These are phyloP conservation scores for Schwanniomyces yamadae DNA, from an alignment of 805 yeast species.

Conservation along the genomic window DNA sequence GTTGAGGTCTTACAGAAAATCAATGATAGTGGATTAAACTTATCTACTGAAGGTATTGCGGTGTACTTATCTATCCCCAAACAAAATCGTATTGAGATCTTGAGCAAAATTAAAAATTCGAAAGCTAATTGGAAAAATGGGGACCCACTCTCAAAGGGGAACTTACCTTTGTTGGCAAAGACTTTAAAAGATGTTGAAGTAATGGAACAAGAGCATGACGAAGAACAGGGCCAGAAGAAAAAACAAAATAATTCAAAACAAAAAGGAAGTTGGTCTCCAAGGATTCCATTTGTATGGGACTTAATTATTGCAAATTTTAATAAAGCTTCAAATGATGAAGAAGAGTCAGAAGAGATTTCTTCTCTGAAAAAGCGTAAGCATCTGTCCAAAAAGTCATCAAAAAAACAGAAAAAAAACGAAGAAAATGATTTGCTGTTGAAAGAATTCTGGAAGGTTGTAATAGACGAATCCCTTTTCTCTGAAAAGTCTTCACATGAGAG, in stretches of 20 bases:
- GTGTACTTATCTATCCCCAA: conserved; percentile 56
- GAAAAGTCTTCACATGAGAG: conserved; percentile 80
- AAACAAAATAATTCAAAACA: conserved; percentile 39
- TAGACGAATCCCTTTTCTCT: conserved; percentile 80
- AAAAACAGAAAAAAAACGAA: conserved; percentile 14
- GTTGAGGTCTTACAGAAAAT: conserved; percentile 40
- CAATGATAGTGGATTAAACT: conserved; percentile 53
- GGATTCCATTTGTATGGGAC: conserved; percentile 76
- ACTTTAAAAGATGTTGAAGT: conserved; percentile 60
- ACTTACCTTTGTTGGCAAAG: conserved; percentile 57
- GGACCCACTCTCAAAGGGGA: conserved; percentile 73
- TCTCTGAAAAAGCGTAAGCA: conserved; percentile 19
- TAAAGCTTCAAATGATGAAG: conserved; percentile 12
- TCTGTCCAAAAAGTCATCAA: conserved; percentile 23
- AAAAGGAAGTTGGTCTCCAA: conserved; percentile 71
- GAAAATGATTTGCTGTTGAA: conserved; percentile 24
- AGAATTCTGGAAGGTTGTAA: conserved; percentile 77
- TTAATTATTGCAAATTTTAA: conserved; percentile 48
- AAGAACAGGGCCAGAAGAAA: conserved; percentile 17
- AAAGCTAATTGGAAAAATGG: conserved; percentile 62
- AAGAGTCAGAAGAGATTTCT: conserved; percentile 21
- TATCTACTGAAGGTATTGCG: conserved; percentile 80
- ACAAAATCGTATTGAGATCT: conserved; percentile 14
- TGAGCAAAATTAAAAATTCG: conserved; percentile 9
- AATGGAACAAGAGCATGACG: conserved; percentile 32